Percentiles rank a stretch among this genome's conserved stretches.
phyloP scores from a whole-genome alignment of 805 yeast genomes.

The Starmerella vaccinii region DNA sequence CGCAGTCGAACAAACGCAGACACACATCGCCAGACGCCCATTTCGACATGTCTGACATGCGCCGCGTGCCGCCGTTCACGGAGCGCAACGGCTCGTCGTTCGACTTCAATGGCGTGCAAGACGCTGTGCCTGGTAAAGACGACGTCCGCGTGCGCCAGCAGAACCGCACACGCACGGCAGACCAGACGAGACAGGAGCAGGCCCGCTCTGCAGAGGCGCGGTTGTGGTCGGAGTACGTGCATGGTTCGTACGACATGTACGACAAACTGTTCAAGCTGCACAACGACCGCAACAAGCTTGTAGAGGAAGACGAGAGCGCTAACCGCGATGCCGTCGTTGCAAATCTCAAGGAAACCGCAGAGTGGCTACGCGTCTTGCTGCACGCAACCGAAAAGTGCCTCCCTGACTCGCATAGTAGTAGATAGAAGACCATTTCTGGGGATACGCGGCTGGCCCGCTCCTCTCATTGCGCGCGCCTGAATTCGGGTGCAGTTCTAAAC shows the following conservation, averaged over 20 bases:
- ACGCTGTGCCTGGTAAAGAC: constrained; percentile 6
- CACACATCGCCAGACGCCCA: not conserved
- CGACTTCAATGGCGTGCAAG: constrained; percentile 1
- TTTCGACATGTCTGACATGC: constrained; percentile 15
- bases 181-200: not conserved
- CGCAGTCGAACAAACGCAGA: not conserved
- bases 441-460: not conserved
- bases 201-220: not conserved
- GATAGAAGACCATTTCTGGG: no score
- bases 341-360: not conserved
- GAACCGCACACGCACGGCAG: constrained; percentile 1
- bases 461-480: no score
- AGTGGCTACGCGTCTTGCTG: not conserved
- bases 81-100: constrained; percentile 16
- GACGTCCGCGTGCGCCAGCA: constrained; percentile 10
- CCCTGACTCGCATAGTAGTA: no score
- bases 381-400: not conserved
- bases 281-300: constrained; percentile 1
- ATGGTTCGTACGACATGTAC: not conserved
- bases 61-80: constrained; percentile 20
- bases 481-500: no score
- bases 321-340: not conserved
- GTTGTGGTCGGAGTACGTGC: constrained; percentile 3
- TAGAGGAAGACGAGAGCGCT: not conserved
- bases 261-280: not conserved